These are phyloP conservation scores for Microbotryomycetes sp. DNA, from an alignment of 1,284 basidiomycete species.

Conservation along the genomic window DNA sequence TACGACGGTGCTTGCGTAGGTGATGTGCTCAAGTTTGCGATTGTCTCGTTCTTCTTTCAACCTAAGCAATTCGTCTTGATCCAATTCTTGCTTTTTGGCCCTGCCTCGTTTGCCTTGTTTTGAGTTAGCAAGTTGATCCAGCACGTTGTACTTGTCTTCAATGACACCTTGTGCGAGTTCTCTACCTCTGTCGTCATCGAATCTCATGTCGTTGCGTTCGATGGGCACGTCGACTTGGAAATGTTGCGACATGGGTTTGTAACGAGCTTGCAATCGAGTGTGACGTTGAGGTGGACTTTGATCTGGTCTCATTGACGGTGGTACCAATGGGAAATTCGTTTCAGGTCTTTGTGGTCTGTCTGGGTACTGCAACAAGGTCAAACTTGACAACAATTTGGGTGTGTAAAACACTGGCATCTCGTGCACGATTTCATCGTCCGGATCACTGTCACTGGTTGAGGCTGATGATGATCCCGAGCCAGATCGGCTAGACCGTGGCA, in stretches of 20 bases:
- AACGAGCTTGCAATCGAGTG: constrained; percentile 30
- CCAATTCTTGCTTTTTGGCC: constrained; percentile 15
- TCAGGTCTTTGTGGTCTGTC: constrained; percentile 32
- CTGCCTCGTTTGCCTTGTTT: constrained; percentile 10
- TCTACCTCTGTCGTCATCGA: constrained; percentile 36
- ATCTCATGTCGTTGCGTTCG: constrained; percentile 34
- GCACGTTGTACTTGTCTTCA: constrained; percentile 26
- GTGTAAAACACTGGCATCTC: constrained; percentile 35
- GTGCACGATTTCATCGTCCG: constrained; percentile 32
- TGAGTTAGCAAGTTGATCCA: constrained; percentile 16
- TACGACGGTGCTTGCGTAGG: constrained; percentile 31
- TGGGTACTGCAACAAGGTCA: constrained; percentile 40
- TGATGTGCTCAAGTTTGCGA: constrained; percentile 34
- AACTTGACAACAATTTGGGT: constrained; percentile 28
- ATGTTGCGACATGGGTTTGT: constrained; percentile 37
- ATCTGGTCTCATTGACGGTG: constrained; percentile 36
- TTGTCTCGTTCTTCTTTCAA: constrained; percentile 25
- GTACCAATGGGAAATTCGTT: constrained; percentile 31
- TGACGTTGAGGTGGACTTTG: constrained; percentile 11
- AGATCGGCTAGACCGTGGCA: too few relatives aligned
- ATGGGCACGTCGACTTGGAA: constrained; percentile 37
- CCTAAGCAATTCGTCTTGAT: constrained; percentile 22
- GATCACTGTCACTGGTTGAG: too few relatives aligned
- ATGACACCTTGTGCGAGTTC: constrained; percentile 33
- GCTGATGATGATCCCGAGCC: too few relatives aligned